These are phyloP conservation scores for Trichoderma sp. DNA, from an alignment of 2,329 filamentous ascomycete genomes.

Conservation along the genomic window DNA sequence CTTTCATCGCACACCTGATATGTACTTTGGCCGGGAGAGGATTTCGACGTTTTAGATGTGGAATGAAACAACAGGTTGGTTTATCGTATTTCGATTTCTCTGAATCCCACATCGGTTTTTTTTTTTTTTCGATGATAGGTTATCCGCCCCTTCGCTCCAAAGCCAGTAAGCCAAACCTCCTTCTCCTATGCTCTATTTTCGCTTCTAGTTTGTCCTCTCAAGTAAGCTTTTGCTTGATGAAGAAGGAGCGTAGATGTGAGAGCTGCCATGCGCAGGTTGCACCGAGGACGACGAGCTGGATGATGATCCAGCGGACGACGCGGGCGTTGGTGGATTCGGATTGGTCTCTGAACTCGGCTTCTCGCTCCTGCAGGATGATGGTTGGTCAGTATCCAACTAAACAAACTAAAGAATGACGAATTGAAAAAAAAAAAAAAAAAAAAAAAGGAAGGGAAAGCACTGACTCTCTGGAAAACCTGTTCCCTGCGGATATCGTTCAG, in stretches of 20 bases:
- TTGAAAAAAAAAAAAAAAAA: background rate
- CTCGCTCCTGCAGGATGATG: conserved; percentile 67
- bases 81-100: background rate
- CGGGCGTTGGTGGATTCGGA: conserved; percentile 89
- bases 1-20: background rate
- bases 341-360: conserved; percentile 97
- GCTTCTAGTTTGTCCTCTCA: conserved; percentile 38
- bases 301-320: conserved; percentile 89
- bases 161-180: background rate
- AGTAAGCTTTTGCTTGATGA: conserved; percentile 99
- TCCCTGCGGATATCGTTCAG: conserved; percentile 87
- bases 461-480: conserved; percentile 92
- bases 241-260: conserved; percentile 92
- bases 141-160: too few relatives aligned
- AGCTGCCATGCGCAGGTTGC: conserved; percentile 95
- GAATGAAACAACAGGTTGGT: background rate
- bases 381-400: background rate
- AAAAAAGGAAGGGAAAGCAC: conserved; percentile 26
- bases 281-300: conserved; percentile 81
- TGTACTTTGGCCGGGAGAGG: background rate
- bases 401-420: background rate
- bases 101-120: background rate
- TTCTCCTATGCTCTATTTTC: background rate
- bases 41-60: background rate
- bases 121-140: background rate